These are phyloP conservation scores for Vicia faba DNA, from an alignment of 306 rosid genomes.

Conservation along the genomic window DNA sequence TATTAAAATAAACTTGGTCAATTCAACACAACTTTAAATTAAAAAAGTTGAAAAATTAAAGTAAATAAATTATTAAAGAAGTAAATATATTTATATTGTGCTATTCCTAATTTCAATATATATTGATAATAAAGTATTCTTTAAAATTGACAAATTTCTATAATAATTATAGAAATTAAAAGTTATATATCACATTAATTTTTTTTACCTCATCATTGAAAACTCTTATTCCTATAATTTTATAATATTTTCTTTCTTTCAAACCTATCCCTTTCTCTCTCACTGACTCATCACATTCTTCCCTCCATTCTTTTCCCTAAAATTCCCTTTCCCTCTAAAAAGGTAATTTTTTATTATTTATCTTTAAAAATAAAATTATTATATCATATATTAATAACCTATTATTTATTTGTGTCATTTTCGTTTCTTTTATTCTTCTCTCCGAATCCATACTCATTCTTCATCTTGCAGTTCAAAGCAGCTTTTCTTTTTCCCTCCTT, in stretches of 20 bases:
- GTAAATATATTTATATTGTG: neutral
- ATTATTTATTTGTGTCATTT: neutral
- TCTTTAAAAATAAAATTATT: neutral
- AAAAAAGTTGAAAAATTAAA: neutral
- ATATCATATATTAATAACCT: neutral
- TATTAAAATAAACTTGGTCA: neutral
- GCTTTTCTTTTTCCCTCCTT: neutral
- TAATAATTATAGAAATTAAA: neutral
- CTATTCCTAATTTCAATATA: neutral
- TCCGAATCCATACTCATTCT: slow-evolving; percentile 22
- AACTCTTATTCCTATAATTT: too few species aligned
- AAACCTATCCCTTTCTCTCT: neutral
- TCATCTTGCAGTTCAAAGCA: slow-evolving; percentile 32
- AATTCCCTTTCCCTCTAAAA: slow-evolving; percentile 5
- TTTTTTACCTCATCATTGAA: too few species aligned
- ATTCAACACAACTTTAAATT: neutral
- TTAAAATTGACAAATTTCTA: neutral
- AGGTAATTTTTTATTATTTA: neutral
- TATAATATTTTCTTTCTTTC: neutral
- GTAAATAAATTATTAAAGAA: neutral
- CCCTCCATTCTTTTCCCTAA: slow-evolving; percentile 15
- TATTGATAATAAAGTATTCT: neutral
- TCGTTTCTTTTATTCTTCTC: neutral
- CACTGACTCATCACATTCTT: neutral
- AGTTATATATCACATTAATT: too few species aligned